Percentiles rank a stretch among this genome's conserved stretches.
Evolutionary conservation across 2,329 filamentous ascomycete species (phyloP).

Genomic region (Fusarium praegraminearum): DNA sequence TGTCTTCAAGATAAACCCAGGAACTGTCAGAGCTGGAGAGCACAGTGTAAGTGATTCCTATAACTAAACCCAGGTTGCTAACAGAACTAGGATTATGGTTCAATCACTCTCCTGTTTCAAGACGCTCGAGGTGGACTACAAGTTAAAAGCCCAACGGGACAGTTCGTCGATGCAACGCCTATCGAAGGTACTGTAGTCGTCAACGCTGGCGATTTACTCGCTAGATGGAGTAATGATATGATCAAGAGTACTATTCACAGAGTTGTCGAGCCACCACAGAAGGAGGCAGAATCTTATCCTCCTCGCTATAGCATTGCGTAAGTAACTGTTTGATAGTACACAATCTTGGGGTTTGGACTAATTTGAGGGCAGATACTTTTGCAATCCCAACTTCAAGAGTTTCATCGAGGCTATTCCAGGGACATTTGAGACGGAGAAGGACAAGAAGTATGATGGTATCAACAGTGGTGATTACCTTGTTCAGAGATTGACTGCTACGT

Average conservation of each 20-base stretch:
- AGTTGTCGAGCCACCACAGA: constrained; percentile 84
- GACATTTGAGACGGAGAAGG: constrained; percentile 71
- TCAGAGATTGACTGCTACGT: constrained; percentile 80
- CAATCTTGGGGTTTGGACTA: neutral
- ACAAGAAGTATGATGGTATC: constrained; percentile 84
- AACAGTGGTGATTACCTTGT: constrained; percentile 85
- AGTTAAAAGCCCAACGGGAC: constrained; percentile 76
- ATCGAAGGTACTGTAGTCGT: constrained; percentile 86
- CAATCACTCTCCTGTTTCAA: constrained; percentile 72
- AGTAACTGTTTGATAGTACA: constrained; percentile 45
- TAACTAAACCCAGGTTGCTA: neutral
- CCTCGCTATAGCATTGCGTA: constrained; percentile 87
- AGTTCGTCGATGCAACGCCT: constrained; percentile 85
- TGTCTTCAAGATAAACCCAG: constrained; percentile 74
- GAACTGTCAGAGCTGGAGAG: constrained; percentile 80
- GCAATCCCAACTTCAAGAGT: constrained; percentile 83
- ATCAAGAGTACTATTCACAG: constrained; percentile 93
- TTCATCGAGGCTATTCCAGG: constrained; percentile 85
- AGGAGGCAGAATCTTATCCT: constrained; percentile 71
- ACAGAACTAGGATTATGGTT: constrained; percentile 64
- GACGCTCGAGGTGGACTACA: constrained; percentile 68
- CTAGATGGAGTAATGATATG: constrained; percentile 89
- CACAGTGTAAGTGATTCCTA: constrained; percentile 65
- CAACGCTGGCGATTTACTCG: constrained; percentile 88
- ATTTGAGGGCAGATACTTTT: constrained; percentile 75